Evolutionary conservation across 1,139 yeast species (phyloP).

Genomic region (Eremothecium sinecaudum): DNA sequence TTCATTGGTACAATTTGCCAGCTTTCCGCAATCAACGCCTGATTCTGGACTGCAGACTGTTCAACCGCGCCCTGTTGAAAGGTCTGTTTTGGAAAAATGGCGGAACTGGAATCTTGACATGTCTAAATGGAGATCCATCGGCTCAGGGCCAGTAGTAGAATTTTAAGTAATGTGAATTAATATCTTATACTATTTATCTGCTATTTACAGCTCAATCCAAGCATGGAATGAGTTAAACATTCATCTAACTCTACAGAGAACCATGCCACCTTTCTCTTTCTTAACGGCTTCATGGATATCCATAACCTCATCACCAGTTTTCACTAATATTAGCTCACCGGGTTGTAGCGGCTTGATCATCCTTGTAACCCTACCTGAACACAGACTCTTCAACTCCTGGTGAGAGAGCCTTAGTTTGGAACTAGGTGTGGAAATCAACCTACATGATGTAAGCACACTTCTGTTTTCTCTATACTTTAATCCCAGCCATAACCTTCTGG

Average conservation of each 20-base stretch:
- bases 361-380: slow-evolving; percentile 69
- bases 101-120: slow-evolving; percentile 81
- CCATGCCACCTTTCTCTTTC: slow-evolving; percentile 63
- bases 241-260: slow-evolving; percentile 68
- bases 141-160: slow-evolving; percentile 50
- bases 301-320: slow-evolving; percentile 43
- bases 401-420: slow-evolving; percentile 56
- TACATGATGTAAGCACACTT: slow-evolving; percentile 66
- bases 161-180: slow-evolving; percentile 27
- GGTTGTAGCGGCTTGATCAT: slow-evolving; percentile 75
- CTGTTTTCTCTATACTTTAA: slow-evolving; percentile 75
- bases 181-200: background rate
- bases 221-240: background rate
- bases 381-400: slow-evolving; percentile 60
- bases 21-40: background rate
- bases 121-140: slow-evolving; percentile 66
- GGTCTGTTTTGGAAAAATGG: slow-evolving; percentile 47
- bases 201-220: background rate
- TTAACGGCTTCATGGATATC: slow-evolving; percentile 81
- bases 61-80: slow-evolving; percentile 19
- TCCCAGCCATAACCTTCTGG: slow-evolving; percentile 87
- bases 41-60: too few species aligned
- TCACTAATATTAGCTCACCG: slow-evolving; percentile 76
- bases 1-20: background rate
- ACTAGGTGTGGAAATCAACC: slow-evolving; percentile 77